Base-by-base conservation (phyloP, 129 eudicot genomes). In the Chrysanthemum seticuspe region DNA sequence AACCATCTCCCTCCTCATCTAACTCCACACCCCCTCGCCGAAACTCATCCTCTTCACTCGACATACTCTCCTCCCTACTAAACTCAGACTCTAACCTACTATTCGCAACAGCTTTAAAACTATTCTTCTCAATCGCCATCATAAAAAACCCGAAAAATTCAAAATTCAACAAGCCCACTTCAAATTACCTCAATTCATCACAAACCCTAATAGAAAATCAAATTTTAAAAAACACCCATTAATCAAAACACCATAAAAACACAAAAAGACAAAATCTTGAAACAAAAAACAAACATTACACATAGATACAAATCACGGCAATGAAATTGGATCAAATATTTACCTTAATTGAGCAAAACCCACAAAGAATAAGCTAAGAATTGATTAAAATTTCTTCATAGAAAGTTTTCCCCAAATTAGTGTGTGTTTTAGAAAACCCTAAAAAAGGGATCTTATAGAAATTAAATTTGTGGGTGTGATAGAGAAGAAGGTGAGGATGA, bases 111-210 rank as follows among this genome's bases (percentile, higher is more conserved):
- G 67, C 89, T 82, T 90, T 94, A 66, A 92, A 80, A 75, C 82
- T 73, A 81, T 81, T 88, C 88, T 88, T 90, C 14, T 90, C 99
- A 88, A 90, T 95, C 80, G 89, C 89, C 99, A 94, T 94, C 47
- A 40, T 40, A 40, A 40, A 8, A 6, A 40, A 40, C 47, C 79
- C 83, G 77, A 71, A 74, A 81, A 64, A 3, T 4, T 67, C 75
- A 55, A 65, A 58, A 68, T 68, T 73, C 65, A 34, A 55, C 3
- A 13, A 63, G 70, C 59, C 65, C 74, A 68, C 23, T 52, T 63
- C 79, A 18, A 31, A 54, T 68, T 21, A 71, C 79, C 44, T 72
- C 73, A 75, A 75, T 75, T 62, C 82, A 72, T 72, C 34, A 78
- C 63, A 36, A 78, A 62, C 76, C 82, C 82, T 78, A 65, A 70